Percentiles rank a stretch among this genome's conserved stretches.
These are phyloP conservation scores for Prunus campanulata DNA, from an alignment of 306 rosid genomes.

Conservation along the genomic window DNA sequence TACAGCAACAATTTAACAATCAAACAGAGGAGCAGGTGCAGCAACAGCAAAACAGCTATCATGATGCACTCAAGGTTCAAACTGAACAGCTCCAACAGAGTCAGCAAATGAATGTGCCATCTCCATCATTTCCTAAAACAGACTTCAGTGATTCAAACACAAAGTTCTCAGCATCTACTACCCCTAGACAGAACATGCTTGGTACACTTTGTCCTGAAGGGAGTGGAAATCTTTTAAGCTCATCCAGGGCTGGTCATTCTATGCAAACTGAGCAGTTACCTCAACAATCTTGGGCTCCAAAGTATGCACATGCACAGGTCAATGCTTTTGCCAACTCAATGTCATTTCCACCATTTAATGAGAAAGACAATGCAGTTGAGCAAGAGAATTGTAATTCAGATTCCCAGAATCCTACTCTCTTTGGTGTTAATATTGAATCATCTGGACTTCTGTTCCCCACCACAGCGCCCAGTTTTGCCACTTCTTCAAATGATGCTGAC, in stretches of 20 bases:
- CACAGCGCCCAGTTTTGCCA: conserved; percentile 46
- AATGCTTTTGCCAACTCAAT: conserved; percentile 49
- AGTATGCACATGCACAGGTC: conserved; percentile 53
- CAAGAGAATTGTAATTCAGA: conserved; percentile 49
- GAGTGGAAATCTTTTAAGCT: conserved; percentile 49
- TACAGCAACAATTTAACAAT: conserved; percentile 50
- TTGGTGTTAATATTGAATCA: conserved; percentile 75
- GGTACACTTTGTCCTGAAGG: conserved; percentile 67
- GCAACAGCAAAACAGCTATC: conserved; percentile 54
- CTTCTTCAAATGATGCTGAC: conserved; percentile 52
- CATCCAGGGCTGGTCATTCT: conserved; percentile 59
- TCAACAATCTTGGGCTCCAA: conserved; percentile 59
- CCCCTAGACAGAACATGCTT: conserved; percentile 52
- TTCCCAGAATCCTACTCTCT: conserved; percentile 61
- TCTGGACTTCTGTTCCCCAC: conserved; percentile 85
- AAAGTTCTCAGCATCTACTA: conserved; percentile 52
- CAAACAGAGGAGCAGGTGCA: conserved; percentile 52
- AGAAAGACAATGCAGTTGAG: conserved; percentile 49
- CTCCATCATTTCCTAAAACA: conserved; percentile 57
- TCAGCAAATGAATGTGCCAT: conserved; percentile 58
- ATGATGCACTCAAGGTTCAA: conserved; percentile 49
- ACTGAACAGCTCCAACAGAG: conserved; percentile 66
- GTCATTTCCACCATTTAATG: conserved; percentile 56
- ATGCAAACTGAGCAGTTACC: conserved; percentile 55
- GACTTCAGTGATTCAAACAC: conserved; percentile 56